Base-by-base conservation (phyloP, 2,329 filamentous ascomycete genomes). In the Colletotrichum sp. region DNA sequence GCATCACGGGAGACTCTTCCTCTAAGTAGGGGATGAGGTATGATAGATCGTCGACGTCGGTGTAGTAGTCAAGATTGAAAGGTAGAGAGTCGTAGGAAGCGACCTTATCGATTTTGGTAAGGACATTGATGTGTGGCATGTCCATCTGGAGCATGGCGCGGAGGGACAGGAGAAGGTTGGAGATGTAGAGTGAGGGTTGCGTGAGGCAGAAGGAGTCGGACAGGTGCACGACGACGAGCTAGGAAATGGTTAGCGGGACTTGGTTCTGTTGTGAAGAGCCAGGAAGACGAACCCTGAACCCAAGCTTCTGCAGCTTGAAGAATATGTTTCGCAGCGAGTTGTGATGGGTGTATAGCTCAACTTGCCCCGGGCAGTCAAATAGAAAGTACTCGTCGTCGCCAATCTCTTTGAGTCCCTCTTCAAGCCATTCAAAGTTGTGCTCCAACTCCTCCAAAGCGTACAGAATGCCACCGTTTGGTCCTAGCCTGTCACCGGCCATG, bases 61-160 rank as follows among this genome's bases (percentile, higher is more conserved):
- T 98, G 83, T 98, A 99, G 84, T 93, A 99, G 77, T 98, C 96
- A 73, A 99, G 92, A 79, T 98, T 98, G 87, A 99, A 98, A 0
- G 96, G 95, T 0, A 99, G 88, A 31, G 94, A 91, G 61, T 95
- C 93, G 80, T 98, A 98, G 66, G 93, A 91, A 43, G 92, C 87
- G 68, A 99, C 88, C 81, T 98, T 98, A 84, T 99, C 97, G 84
- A 99, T 98, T 85, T 99, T 99, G 72, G 96, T 98, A 31, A 99
- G 90, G 75, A 99, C 94, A 80, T 99, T 99, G 77, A 99, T 88
- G 81, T 98, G 95, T 1, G 97, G 95, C 75, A 98, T 93, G 81
- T 98, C 97, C 90, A 99, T 96, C 85, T 98, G 97, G 67, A 99
- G 92, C 96, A 99, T 99, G 78, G 95, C 96, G 77, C 97, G 93